Percentiles rank a stretch among this genome's conserved stretches.
These are phyloP conservation scores for Pyricularia sp. DNA, from an alignment of 2,329 filamentous ascomycete species.

Conservation along the genomic window DNA sequence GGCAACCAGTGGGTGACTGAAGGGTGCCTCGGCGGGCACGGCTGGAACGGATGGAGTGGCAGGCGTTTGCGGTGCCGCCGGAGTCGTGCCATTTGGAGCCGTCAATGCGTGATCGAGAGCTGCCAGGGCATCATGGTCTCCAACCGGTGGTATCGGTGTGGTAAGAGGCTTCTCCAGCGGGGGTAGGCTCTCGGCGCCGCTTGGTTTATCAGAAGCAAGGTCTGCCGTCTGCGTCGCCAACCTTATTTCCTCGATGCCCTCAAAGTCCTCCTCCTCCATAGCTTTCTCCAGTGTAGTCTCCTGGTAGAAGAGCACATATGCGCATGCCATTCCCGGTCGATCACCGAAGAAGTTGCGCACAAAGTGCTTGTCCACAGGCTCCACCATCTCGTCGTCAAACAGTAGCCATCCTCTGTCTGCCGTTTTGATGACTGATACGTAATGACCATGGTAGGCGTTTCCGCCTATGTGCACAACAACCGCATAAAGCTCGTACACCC, in stretches of 20 bases:
- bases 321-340: constrained; percentile 80
- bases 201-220: constrained; percentile 38
- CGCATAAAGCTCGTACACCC: constrained; percentile 91
- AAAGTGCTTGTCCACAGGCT: constrained; percentile 93
- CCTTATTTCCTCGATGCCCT: constrained; percentile 56
- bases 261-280: constrained; percentile 71
- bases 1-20: constrained; percentile 17
- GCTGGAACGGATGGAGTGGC: constrained; percentile 9
- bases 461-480: constrained; percentile 96
- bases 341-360: constrained; percentile 97
- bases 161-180: constrained; percentile 41
- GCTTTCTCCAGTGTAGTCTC: constrained; percentile 67
- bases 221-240: constrained; percentile 48
- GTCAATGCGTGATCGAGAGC: constrained; percentile 59
- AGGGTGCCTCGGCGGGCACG: constrained; percentile 19
- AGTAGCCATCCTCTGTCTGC: constrained; percentile 91
- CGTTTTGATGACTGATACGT: constrained; percentile 96
- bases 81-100: constrained; percentile 34
- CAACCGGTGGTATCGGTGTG: constrained; percentile 33
- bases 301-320: constrained; percentile 96
- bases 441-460: constrained; percentile 95
- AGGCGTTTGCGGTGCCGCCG: constrained; percentile 11
- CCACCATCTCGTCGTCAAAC: constrained; percentile 97
- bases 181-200: constrained; percentile 25
- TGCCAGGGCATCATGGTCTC: constrained; percentile 42